phyloP scores from a whole-genome alignment of 2,329 filamentous ascomycete species.

The Fusarium nanum region DNA sequence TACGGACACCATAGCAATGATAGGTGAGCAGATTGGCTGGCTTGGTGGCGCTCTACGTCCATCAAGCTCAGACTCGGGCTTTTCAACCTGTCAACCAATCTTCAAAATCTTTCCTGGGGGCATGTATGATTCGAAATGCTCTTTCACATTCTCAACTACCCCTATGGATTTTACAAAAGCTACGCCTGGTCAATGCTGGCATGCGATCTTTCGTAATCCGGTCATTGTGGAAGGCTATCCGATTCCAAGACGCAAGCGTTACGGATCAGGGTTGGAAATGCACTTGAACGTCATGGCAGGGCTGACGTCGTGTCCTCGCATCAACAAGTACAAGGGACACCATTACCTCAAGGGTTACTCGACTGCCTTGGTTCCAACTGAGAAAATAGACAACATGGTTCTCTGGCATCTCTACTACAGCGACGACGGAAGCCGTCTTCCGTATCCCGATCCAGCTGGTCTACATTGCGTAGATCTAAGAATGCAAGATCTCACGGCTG shows the following conservation, averaged over 20 bases:
- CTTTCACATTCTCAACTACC: accelerated
- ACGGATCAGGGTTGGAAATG: neutral
- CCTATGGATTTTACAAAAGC: accelerated
- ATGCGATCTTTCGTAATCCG: neutral
- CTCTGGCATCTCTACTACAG: neutral
- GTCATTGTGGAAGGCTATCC: neutral
- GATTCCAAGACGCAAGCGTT: neutral
- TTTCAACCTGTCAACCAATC: too few relatives aligned
- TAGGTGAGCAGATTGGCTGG: neutral
- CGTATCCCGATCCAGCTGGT: neutral
- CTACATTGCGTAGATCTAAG: accelerated
- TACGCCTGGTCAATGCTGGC: neutral
- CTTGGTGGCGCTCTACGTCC: neutral
- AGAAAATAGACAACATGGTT: accelerated
- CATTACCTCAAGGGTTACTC: neutral
- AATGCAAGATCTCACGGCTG: neutral
- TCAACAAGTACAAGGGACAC: neutral
- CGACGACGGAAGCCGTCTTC: neutral
- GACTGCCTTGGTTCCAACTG: neutral
- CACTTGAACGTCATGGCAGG: neutral
- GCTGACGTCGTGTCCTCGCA: neutral
- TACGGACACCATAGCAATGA: neutral
- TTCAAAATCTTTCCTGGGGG: too few relatives aligned
- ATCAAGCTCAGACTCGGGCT: neutral
- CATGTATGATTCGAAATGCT: too few relatives aligned